Evolutionary conservation across 139 green algal species (phyloP).

Genomic region (Chlorella sp.): DNA sequence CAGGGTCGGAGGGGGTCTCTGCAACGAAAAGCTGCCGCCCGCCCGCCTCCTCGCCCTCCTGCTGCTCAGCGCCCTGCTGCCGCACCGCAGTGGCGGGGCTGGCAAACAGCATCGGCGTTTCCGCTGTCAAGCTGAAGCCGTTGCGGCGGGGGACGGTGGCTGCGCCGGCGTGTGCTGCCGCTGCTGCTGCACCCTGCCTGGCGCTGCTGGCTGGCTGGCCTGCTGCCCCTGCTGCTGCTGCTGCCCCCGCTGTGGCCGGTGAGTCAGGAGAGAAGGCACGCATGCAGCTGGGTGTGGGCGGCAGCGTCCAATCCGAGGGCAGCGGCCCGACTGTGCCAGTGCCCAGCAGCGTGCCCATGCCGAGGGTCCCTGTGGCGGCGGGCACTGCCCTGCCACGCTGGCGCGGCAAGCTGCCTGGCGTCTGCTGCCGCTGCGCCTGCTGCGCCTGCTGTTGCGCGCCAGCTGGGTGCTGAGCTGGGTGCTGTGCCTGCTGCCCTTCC

Average conservation of each 20-base stretch:
- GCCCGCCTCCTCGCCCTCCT: neutral
- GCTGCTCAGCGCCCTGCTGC: neutral
- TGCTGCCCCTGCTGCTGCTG: neutral
- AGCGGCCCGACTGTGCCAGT: neutral
- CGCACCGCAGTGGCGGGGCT: neutral
- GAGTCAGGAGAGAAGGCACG: neutral
- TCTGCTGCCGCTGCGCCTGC: neutral
- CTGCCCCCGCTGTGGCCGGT: neutral
- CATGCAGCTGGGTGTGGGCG: constrained; percentile 24
- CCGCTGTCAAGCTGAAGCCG: neutral
- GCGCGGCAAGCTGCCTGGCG: neutral
- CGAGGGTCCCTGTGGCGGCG: neutral
- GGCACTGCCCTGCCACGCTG: neutral
- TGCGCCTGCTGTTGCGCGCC: neutral
- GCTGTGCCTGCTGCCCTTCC: neutral
- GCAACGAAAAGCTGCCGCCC: constrained; percentile 24
- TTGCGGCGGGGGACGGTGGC: neutral
- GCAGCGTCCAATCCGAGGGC: neutral
- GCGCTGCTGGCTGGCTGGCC: neutral
- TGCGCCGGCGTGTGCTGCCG: neutral
- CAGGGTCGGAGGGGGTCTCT: constrained; percentile 4
- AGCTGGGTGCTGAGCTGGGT: neutral
- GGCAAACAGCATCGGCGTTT: constrained; percentile 7
- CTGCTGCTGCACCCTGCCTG: neutral
- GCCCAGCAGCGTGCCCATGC: neutral